Evolutionary conservation across 805 yeast genomes (phyloP), one percentile per base, ranked within the genome.

Genomic region (Cyberlindnera maclurae): DNA sequence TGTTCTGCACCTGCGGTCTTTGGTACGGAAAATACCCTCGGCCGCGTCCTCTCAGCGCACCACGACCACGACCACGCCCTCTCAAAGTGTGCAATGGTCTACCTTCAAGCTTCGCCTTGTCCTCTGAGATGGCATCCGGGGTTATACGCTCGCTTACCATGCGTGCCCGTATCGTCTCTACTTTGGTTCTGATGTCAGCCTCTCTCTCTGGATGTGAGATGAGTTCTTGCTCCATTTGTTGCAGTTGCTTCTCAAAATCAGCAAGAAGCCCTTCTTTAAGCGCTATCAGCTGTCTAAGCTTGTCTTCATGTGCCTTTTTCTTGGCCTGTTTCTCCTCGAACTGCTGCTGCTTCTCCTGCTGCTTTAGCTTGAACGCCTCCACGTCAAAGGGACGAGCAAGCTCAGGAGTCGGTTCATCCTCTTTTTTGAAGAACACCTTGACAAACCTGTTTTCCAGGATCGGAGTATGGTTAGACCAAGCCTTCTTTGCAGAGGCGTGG

Each of bases 381-480:
- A 64, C 29, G 38, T 69, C 67, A 20, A 65, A 44, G 6, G 42
- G 37, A 12, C 34, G 33, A 18, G 31, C 42, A 5, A 22, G 24
- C 10, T 38, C 39, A 12, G 37, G 39, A 8, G 27, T 36, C 10
- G 38, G n/a, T 12, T 38, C 40, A n/a, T 33, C 41, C 9, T 39
- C 34, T 29, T 45, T 60, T 31, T 42, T 45, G 67, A 69, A 71
- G 50, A 52, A 69, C 29, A 71, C 63, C 50, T 71, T 71, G 44
- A 71, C 63, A 43, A 70, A 70, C 37, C 77, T 63, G 57, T 71
- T 71, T 38, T 62, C 65, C 44, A 71, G 71, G 12, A 71, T 62
- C 5, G 75, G 68, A 4, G 52, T 59, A 1, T 75, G 71, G 22
- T 62, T 58, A 5, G 49, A 34, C 65, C 70, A 71, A 1, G 76